Percentiles rank a stretch among this genome's conserved stretches.
phyloP scores from a whole-genome alignment of 1,284 basidiomycete species.

The Pisolithus thermaeus region DNA sequence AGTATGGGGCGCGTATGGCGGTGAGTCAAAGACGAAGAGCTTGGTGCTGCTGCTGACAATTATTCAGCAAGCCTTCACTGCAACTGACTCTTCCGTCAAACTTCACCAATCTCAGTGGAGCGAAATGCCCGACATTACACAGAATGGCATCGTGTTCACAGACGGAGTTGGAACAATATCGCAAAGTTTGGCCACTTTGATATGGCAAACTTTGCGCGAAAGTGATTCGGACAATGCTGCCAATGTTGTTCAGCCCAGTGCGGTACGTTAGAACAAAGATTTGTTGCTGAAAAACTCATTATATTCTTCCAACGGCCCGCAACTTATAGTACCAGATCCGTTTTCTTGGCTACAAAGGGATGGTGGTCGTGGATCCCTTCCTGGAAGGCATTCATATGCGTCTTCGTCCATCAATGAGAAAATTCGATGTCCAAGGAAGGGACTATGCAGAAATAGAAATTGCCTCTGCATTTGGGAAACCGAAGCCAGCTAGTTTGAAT shows the following conservation, averaged over 20 bases:
- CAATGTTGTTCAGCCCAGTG: slow-evolving; percentile 44
- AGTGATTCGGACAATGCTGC: slow-evolving; percentile 32
- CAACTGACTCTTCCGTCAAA: slow-evolving; percentile 64
- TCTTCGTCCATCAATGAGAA: slow-evolving; percentile 67
- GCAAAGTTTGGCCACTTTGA: slow-evolving; percentile 44
- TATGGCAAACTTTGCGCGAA: slow-evolving; percentile 51
- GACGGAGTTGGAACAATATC: slow-evolving; percentile 79
- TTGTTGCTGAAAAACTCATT: background rate
- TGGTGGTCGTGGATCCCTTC: slow-evolving; percentile 57
- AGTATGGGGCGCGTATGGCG: slow-evolving; percentile 74
- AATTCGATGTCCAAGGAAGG: slow-evolving; percentile 52
- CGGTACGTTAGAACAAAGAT: slow-evolving; percentile 36
- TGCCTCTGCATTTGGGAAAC: slow-evolving; percentile 52
- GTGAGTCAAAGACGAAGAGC: slow-evolving; percentile 12
- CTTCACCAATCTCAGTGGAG: slow-evolving; percentile 56
- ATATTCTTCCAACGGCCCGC: no score
- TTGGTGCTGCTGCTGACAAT: slow-evolving; percentile 8
- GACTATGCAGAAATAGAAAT: slow-evolving; percentile 63
- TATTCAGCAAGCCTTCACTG: slow-evolving; percentile 66
- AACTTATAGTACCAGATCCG: slow-evolving; percentile 62
- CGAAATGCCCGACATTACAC: slow-evolving; percentile 47
- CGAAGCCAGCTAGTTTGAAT: slow-evolving; percentile 58
- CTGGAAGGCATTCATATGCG: slow-evolving; percentile 51
- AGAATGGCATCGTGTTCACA: slow-evolving; percentile 48
- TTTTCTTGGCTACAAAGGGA: slow-evolving; percentile 73